phyloP scores from a whole-genome alignment of 225 moss, liverwort and hornwort genomes.

The Sphagnum contortum region DNA sequence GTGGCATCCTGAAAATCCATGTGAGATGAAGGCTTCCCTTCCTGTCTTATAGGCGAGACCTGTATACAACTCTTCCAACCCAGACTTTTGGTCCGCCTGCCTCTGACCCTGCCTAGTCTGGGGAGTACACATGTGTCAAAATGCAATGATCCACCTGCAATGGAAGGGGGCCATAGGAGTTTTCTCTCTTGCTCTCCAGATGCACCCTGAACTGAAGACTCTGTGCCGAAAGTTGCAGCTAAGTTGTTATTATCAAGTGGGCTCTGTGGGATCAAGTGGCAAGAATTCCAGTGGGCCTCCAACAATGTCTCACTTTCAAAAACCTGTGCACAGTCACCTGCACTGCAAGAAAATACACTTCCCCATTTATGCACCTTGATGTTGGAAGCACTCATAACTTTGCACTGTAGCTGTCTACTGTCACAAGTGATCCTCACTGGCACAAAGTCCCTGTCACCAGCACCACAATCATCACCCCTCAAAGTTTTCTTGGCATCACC shows the following conservation, averaged over 20 bases:
- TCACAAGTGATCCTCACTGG: slow-evolving; percentile 18
- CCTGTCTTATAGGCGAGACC: slow-evolving; percentile 9
- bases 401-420: slow-evolving; percentile 20
- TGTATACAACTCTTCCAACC: slow-evolving; percentile 68
- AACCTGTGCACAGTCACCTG: neutral
- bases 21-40: slow-evolving; percentile 1
- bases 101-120: slow-evolving; percentile 52
- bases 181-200: slow-evolving; percentile 12
- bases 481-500: neutral
- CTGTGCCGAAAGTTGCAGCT: slow-evolving; percentile 40
- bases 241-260: slow-evolving; percentile 22
- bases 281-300: neutral
- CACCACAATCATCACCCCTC: neutral
- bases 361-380: slow-evolving; percentile 1
- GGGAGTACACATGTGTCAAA: slow-evolving; percentile 7
- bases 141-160: slow-evolving; percentile 16
- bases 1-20: no score
- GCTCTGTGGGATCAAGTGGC: slow-evolving; percentile 4
- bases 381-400: slow-evolving; percentile 22
- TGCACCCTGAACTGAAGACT: slow-evolving; percentile 33
- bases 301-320: slow-evolving; percentile 11
- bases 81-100: slow-evolving; percentile 65
- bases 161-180: slow-evolving; percentile 18
- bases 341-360: slow-evolving; percentile 2
- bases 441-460: slow-evolving; percentile 12